phyloP scores from a whole-genome alignment of 306 rosid species.

The Vigna mungo region DNA sequence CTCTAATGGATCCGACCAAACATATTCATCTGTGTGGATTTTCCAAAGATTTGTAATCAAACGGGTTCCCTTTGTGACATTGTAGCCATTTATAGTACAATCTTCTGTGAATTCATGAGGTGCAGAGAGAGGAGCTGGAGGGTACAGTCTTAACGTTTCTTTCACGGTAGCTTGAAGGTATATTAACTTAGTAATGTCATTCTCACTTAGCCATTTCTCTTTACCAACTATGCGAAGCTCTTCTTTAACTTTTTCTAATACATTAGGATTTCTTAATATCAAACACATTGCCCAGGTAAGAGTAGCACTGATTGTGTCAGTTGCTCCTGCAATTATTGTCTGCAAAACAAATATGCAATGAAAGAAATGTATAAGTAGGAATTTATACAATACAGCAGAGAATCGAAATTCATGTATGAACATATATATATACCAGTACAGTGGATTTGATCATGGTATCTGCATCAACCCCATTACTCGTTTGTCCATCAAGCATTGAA shows the following conservation, averaged over 20 bases:
- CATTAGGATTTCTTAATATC: conserved; percentile 20
- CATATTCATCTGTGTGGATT: conserved; percentile 14
- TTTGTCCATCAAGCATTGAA: too few species aligned
- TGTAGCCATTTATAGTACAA: conserved; percentile 22
- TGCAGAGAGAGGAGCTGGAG: background rate
- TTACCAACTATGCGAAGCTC: conserved; percentile 38
- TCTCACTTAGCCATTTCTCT: conserved; percentile 3
- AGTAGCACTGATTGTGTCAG: background rate
- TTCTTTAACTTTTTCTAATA: conserved; percentile 24
- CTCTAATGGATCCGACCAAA: conserved; percentile 37
- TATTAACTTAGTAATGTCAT: conserved; percentile 6
- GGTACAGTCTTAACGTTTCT: conserved; percentile 34
- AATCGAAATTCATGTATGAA: too few species aligned
- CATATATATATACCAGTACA: background rate
- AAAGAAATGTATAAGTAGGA: too few species aligned
- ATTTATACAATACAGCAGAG: too few species aligned
- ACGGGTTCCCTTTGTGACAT: conserved; percentile 34
- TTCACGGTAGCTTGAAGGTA: conserved; percentile 43
- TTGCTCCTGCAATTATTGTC: background rate
- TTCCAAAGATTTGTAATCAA: conserved; percentile 37
- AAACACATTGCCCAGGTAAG: conserved; percentile 34
- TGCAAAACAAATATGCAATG: conserved; percentile 2
- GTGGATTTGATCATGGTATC: too few species aligned
- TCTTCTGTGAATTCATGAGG: conserved; percentile 22
- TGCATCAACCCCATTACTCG: too few species aligned